Percentiles rank a stretch among this genome's conserved stretches.
Conservation (phyloP, 2,329 filamentous ascomycete genomes). For the Aureobasidium sp. region DNA sequence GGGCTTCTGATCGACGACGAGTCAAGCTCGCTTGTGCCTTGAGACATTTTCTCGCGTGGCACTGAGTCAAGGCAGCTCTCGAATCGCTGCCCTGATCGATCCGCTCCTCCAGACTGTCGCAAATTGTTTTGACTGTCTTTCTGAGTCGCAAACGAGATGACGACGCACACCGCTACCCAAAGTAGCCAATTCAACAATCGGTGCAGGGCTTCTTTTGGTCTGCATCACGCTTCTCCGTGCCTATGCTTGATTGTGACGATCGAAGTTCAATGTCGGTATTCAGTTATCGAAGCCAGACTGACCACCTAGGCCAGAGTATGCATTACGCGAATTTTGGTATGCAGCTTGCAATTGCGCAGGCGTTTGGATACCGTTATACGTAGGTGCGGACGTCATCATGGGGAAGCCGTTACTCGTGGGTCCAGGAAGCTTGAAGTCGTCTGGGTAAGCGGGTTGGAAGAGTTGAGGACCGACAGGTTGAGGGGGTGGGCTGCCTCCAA, state of each 20-base stretch:
- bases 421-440: conserved; percentile 14
- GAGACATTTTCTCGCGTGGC: background rate
- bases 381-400: conserved; percentile 3
- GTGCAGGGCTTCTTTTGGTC: background rate
- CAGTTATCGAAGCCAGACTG: conserved; percentile 14
- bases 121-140: background rate
- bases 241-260: background rate
- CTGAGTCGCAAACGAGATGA: background rate
- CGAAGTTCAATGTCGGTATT: background rate
- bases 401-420: conserved; percentile 11
- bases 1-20: background rate
- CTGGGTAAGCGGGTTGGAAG: background rate
- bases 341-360: conserved; percentile 4
- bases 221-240: background rate
- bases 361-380: background rate
- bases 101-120: background rate
- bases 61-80: background rate
- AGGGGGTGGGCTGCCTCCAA: conserved; percentile 15
- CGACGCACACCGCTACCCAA: background rate
- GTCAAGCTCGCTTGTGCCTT: background rate
- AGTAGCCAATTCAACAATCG: too few species aligned
- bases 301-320: conserved; percentile 1
- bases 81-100: background rate
- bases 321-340: conserved; percentile 6
- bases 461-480: background rate